Percentiles rank a stretch among this genome's conserved stretches.
These are phyloP conservation scores for Globisporangium cederbergense DNA, from an alignment of 352 stramenopile species.

Conservation along the genomic window DNA sequence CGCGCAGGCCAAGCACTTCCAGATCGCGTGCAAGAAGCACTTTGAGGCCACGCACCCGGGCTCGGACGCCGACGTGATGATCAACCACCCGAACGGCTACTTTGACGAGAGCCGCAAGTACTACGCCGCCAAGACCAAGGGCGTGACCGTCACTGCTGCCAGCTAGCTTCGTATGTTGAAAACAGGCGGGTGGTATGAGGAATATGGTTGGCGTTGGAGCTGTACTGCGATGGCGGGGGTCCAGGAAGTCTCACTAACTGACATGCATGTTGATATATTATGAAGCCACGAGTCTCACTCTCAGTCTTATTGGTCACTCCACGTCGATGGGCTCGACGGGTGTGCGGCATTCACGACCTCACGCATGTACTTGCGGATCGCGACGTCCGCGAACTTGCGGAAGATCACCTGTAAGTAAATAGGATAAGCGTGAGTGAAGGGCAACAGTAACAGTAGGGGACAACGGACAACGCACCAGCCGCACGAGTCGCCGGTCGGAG, in stretches of 20 bases:
- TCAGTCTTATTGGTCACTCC: constrained; percentile 2
- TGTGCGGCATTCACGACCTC: constrained; percentile 30
- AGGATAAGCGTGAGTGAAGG: background rate
- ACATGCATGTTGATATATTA: constrained; percentile 11
- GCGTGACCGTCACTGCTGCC: constrained; percentile 38
- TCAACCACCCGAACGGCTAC: constrained; percentile 99
- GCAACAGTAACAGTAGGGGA: background rate
- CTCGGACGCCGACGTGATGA: constrained; percentile 86
- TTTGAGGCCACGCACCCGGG: constrained; percentile 94
- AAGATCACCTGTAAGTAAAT: constrained; percentile 42
- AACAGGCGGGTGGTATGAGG: background rate
- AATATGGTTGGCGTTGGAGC: background rate
- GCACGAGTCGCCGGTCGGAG: constrained; percentile 69
- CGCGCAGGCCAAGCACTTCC: constrained; percentile 93
- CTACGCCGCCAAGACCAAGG: constrained; percentile 81
- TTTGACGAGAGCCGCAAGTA: constrained; percentile 96
- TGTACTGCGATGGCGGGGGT: background rate
- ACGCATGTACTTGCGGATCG: constrained; percentile 61
- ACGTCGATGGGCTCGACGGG: constrained; percentile 2
- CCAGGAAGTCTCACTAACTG: background rate
- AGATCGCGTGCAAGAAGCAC: constrained; percentile 98
- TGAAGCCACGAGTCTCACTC: background rate
- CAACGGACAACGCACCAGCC: constrained; percentile 37
- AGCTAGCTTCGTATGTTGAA: constrained; percentile 3
- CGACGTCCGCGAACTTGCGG: constrained; percentile 61